Evolutionary conservation across 2,329 filamentous ascomycete species (phyloP).

Genomic region (Alternaria ethzedia): DNA sequence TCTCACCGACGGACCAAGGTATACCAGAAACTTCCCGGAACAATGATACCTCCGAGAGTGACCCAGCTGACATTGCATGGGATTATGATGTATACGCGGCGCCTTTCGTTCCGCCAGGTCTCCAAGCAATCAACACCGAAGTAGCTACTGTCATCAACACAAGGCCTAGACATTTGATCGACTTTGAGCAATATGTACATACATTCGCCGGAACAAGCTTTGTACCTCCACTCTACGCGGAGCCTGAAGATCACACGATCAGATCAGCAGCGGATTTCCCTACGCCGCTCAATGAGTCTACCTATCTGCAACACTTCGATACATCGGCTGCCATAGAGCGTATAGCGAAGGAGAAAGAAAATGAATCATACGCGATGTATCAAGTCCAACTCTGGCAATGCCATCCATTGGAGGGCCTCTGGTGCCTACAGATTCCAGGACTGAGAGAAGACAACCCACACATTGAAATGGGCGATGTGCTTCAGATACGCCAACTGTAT

Average conservation of each 20-base stretch:
- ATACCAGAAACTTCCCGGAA: background rate
- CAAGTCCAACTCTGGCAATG: slow-evolving; percentile 13
- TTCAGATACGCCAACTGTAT: slow-evolving; percentile 41
- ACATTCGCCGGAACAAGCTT: slow-evolving; percentile 31
- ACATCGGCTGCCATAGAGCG: slow-evolving; percentile 21
- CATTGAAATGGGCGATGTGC: slow-evolving; percentile 39
- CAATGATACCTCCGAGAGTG: background rate
- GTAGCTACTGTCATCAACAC: slow-evolving; percentile 8
- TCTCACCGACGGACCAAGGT: background rate
- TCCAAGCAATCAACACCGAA: slow-evolving; percentile 25
- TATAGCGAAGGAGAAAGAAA: slow-evolving; percentile 21
- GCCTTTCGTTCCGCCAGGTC: slow-evolving; percentile 22
- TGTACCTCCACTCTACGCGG: background rate
- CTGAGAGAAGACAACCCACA: slow-evolving; percentile 40
- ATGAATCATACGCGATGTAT: slow-evolving; percentile 29
- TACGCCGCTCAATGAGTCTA: slow-evolving; percentile 5
- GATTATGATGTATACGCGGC: slow-evolving; percentile 33
- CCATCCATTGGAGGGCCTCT: slow-evolving; percentile 12
- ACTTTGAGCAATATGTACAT: slow-evolving; percentile 19
- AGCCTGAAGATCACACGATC: background rate
- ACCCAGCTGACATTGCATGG: background rate
- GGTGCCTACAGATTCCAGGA: slow-evolving; percentile 33
- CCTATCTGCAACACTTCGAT: slow-evolving; percentile 26
- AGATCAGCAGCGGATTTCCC: background rate
- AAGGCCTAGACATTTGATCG: slow-evolving; percentile 17